Percentiles rank a stretch among this genome's conserved stretches.
Conservation (phyloP, 2,329 filamentous ascomycete genomes). For the Didymellaceae sp. region DNA sequence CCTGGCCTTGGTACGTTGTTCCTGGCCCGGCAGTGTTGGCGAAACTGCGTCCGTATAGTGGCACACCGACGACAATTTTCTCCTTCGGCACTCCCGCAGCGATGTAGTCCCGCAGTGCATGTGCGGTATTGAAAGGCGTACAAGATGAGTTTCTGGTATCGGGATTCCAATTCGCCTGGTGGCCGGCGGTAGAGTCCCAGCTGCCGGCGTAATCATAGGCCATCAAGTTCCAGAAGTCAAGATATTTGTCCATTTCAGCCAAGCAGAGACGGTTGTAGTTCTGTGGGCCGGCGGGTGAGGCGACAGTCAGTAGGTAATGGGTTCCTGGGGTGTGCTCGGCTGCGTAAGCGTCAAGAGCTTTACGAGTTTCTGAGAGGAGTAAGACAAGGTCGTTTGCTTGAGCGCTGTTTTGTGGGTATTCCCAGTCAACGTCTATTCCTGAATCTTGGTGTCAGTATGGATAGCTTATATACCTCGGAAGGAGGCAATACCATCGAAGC, state of each 20-base stretch:
- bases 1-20: constrained; percentile 37
- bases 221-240: constrained; percentile 71
- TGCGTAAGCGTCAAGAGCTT: constrained; percentile 52
- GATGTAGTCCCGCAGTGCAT: constrained; percentile 42
- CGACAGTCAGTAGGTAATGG: constrained; percentile 56
- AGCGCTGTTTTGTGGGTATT: constrained; percentile 41
- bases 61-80: constrained; percentile 49
- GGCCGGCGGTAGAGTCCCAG: constrained; percentile 43
- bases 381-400: constrained; percentile 45
- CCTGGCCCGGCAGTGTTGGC: constrained; percentile 45
- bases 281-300: constrained; percentile 53
- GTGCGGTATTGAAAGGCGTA: constrained; percentile 45
- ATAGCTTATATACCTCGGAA: neutral
- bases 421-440: constrained; percentile 49
- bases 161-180: constrained; percentile 40
- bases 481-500: constrained; percentile 41
- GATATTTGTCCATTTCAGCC: constrained; percentile 53
- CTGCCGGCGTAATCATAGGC: constrained; percentile 74
- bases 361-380: constrained; percentile 39
- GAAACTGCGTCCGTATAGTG: constrained; percentile 47
- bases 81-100: constrained; percentile 38
- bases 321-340: constrained; percentile 46
- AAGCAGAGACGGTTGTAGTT: constrained; percentile 55
- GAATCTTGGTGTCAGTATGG: neutral
- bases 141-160: constrained; percentile 2